Percentiles rank a stretch among this genome's conserved stretches.
Conservation (phyloP, 768 basidiomycete species). For the Boletus barrowsii region DNA sequence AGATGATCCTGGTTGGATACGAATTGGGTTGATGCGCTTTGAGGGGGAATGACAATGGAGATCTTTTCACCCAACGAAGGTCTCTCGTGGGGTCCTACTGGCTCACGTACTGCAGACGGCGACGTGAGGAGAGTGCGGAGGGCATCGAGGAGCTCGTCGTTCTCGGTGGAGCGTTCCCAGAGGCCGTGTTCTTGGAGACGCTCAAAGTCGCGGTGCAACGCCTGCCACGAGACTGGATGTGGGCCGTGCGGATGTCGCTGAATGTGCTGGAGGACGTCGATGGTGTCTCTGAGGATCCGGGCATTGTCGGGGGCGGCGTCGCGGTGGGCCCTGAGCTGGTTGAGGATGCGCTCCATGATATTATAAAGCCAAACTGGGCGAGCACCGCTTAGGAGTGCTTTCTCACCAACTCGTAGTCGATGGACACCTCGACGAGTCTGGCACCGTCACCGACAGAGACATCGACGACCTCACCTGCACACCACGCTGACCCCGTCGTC, state of each 20-base stretch:
- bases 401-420: constrained; percentile 7
- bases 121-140: constrained; percentile 18
- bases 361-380: neutral
- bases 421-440: constrained; percentile 23
- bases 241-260: constrained; percentile 21
- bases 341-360: constrained; percentile 29
- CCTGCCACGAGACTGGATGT: constrained; percentile 23
- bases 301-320: constrained; percentile 6
- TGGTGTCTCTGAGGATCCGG: constrained; percentile 19
- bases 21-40: constrained; percentile 14
- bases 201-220: constrained; percentile 18
- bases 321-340: constrained; percentile 18
- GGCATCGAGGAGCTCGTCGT: constrained; percentile 26
- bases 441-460: constrained; percentile 12
- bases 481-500: constrained; percentile 55
- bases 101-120: neutral
- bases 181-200: constrained; percentile 23
- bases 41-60: constrained; percentile 17
- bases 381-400: constrained; percentile 19
- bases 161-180: constrained; percentile 26
- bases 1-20: constrained; percentile 21
- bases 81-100: neutral
- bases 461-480: constrained; percentile 29
- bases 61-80: neutral
- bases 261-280: constrained; percentile 18